Conservation (phyloP, 108 stramenopile species). For the Skeletonema marinoi region DNA sequence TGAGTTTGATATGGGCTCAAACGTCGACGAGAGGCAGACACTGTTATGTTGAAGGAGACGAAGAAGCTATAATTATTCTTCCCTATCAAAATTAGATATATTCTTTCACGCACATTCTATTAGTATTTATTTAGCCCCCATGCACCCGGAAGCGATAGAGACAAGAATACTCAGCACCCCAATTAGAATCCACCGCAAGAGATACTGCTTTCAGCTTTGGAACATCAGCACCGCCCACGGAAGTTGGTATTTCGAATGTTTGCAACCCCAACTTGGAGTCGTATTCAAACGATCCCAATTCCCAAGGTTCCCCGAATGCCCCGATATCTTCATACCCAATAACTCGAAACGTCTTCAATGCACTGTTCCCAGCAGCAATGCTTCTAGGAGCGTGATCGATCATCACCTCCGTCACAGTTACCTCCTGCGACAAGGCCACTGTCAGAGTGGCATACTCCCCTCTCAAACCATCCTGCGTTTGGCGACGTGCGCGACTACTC, state of each 20-base stretch:
- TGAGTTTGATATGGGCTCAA: not conserved
- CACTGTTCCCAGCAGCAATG: constrained; percentile 25
- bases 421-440: constrained; percentile 50
- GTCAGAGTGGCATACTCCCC: constrained; percentile 74
- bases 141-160: constrained; percentile 87
- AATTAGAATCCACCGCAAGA: constrained; percentile 82
- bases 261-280: constrained; percentile 34
- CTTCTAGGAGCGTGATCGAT: constrained; percentile 68
- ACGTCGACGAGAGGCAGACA: not conserved
- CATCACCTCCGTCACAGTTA: constrained; percentile 52
- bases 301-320: constrained; percentile 57
- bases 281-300: constrained; percentile 65
- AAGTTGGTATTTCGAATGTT: constrained; percentile 57
- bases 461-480: constrained; percentile 34
- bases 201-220: constrained; percentile 68
- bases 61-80: not conserved
- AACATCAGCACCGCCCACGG: constrained; percentile 43
- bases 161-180: constrained; percentile 73
- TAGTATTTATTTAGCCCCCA: constrained; percentile 27
- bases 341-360: constrained; percentile 27
- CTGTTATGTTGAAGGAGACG: not conserved
- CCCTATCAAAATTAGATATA: not conserved
- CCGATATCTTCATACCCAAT: constrained; percentile 66
- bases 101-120: not conserved
- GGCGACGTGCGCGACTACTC: not conserved